phyloP scores from a whole-genome alignment of 2,329 filamentous ascomycete species.

The Claviceps cyperi region DNA sequence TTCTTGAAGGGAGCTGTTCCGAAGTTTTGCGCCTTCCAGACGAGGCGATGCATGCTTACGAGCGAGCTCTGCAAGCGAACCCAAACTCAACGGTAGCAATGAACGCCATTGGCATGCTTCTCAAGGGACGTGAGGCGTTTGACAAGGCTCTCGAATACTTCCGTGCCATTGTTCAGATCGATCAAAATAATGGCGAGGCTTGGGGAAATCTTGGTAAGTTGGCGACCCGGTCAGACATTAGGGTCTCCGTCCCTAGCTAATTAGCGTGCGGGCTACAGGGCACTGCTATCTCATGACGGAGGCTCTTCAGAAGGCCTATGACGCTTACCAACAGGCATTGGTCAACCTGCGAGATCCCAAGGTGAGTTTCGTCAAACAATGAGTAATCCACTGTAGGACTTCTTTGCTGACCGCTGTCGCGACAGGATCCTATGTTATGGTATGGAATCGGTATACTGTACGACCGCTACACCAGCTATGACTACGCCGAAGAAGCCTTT shows the following conservation, averaged over 20 bases:
- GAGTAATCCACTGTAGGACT: background rate
- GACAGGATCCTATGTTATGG: constrained; percentile 87
- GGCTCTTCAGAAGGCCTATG: constrained; percentile 90
- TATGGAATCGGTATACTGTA: constrained; percentile 98
- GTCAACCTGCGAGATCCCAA: constrained; percentile 90
- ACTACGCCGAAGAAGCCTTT: constrained; percentile 95
- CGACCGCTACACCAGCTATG: constrained; percentile 86
- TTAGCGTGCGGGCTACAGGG: constrained; percentile 34
- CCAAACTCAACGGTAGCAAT: constrained; percentile 79
- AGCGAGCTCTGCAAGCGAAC: constrained; percentile 78
- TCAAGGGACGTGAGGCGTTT: constrained; percentile 86
- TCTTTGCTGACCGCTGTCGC: background rate
- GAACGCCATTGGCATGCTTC: constrained; percentile 84
- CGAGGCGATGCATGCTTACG: constrained; percentile 79
- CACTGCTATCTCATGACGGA: constrained; percentile 99
- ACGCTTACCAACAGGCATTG: constrained; percentile 87
- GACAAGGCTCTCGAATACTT: constrained; percentile 88
- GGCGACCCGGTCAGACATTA: constrained; percentile 10
- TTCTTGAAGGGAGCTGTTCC: constrained; percentile 55
- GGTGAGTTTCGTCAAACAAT: constrained; percentile 32
- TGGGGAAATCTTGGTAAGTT: constrained; percentile 82
- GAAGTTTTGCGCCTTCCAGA: constrained; percentile 82
- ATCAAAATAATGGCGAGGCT: constrained; percentile 79
- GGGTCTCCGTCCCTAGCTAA: constrained; percentile 4
- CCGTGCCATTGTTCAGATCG: constrained; percentile 78